Conservation (phyloP, 2,329 filamentous ascomycete species). For the Cladophialophora carrionii region DNA sequence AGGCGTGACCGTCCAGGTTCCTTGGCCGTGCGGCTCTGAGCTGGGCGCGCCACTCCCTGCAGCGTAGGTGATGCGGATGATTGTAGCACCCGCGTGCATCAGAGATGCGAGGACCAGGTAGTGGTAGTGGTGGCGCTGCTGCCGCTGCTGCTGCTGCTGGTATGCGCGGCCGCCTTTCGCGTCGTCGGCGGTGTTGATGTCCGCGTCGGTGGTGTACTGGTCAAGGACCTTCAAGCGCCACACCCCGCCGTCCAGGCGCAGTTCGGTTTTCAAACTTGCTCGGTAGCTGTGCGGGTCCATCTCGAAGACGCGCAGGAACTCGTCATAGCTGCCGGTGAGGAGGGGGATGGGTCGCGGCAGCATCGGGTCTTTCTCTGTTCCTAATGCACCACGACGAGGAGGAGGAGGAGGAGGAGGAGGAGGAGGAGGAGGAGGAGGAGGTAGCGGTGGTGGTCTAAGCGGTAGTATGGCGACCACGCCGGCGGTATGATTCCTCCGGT, state of each 20-base stretch:
- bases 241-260: constrained; percentile 75
- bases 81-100: constrained; percentile 82
- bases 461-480: constrained; percentile 88
- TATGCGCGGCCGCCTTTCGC: neutral
- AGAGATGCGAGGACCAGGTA: constrained; percentile 77
- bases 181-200: neutral
- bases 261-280: constrained; percentile 54
- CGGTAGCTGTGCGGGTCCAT: constrained; percentile 41
- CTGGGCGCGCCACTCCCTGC: neutral
- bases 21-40: constrained; percentile 12
- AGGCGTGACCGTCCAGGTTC: constrained; percentile 59
- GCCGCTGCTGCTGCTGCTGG: no score
- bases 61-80: constrained; percentile 56
- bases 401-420: neutral
- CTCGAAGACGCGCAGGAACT: constrained; percentile 69
- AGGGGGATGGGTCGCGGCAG: constrained; percentile 54
- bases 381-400: neutral
- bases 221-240: constrained; percentile 73
- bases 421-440: neutral
- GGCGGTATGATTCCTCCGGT: constrained; percentile 67
- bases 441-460: constrained; percentile 48
- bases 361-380: neutral
- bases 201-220: constrained; percentile 19
- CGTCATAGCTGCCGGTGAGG: constrained; percentile 90
- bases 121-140: no score